Conservation (phyloP, 768 basidiomycete genomes). For the Kwoniella europaea region DNA sequence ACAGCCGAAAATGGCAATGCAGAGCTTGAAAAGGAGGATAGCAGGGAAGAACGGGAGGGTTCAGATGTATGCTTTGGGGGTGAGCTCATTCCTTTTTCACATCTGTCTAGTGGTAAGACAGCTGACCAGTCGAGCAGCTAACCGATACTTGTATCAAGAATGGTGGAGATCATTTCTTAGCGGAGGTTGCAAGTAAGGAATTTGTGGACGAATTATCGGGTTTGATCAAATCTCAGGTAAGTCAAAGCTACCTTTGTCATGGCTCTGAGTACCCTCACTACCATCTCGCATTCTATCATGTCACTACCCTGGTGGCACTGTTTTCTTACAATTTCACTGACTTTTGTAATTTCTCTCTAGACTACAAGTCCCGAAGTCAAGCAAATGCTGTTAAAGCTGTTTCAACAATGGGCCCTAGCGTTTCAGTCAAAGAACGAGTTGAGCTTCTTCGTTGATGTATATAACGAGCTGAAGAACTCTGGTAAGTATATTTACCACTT, state of each 20-base stretch:
- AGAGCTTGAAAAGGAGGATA: constrained; percentile 80
- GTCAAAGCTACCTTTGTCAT: constrained; percentile 16
- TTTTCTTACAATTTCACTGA: too few relatives aligned
- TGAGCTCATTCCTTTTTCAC: constrained; percentile 60
- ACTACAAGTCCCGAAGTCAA: constrained; percentile 80
- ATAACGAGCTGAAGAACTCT: constrained; percentile 74
- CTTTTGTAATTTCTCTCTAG: constrained; percentile 23
- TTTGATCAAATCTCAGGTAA: constrained; percentile 74
- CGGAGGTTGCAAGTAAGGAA: constrained; percentile 82
- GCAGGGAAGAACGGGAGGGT: constrained; percentile 96
- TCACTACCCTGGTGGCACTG: too few relatives aligned
- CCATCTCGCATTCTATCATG: too few relatives aligned
- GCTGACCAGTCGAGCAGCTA: constrained; percentile 63
- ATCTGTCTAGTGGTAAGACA: constrained; percentile 16
- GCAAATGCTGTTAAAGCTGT: constrained; percentile 71
- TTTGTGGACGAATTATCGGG: constrained; percentile 93
- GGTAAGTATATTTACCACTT: constrained; percentile 66
- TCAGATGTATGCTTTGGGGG: constrained; percentile 81
- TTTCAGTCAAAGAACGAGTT: constrained; percentile 80
- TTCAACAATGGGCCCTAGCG: constrained; percentile 94
- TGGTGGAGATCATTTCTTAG: constrained; percentile 87
- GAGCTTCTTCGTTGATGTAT: constrained; percentile 76
- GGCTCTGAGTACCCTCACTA: too few relatives aligned
- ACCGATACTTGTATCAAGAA: constrained; percentile 95
- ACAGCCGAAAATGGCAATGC: constrained; percentile 83